Conservation (phyloP, 1,139 yeast genomes). For the Starmera stellimalicola region DNA sequence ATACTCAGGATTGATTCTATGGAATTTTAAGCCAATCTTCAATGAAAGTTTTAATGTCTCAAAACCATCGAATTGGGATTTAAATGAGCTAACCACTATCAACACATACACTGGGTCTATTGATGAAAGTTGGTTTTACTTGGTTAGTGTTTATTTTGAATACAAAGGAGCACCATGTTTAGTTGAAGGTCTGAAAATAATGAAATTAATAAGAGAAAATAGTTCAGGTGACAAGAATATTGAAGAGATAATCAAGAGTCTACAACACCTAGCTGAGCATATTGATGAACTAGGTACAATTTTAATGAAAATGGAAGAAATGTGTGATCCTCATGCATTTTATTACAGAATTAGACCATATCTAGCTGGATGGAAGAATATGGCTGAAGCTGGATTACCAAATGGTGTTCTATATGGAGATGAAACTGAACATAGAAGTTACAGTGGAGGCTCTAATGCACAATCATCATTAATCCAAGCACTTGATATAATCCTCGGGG, state of each 20-base stretch:
- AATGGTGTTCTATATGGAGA: constrained; percentile 72
- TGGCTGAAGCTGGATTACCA: constrained; percentile 79
- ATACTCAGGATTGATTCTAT: constrained; percentile 77
- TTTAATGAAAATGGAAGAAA: constrained; percentile 78
- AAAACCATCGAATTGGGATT: constrained; percentile 24
- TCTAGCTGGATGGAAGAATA: constrained; percentile 90
- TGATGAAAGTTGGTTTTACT: constrained; percentile 91
- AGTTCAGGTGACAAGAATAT: constrained; percentile 14
- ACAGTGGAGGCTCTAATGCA: constrained; percentile 90
- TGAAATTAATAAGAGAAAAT: constrained; percentile 41
- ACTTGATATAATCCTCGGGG: constrained; percentile 65
- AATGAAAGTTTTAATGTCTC: constrained; percentile 30
- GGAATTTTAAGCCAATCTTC: constrained; percentile 71
- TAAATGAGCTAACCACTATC: constrained; percentile 68
- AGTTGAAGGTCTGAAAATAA: constrained; percentile 50
- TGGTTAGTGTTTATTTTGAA: constrained; percentile 83
- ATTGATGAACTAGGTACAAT: constrained; percentile 72
- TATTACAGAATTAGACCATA: constrained; percentile 82
- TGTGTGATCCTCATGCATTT: constrained; percentile 91
- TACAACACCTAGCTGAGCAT: constrained; percentile 63
- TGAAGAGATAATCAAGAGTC: constrained; percentile 32
- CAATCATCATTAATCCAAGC: constrained; percentile 87
- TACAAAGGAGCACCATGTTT: constrained; percentile 66
- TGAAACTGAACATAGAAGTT: constrained; percentile 46
- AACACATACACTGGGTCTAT: constrained; percentile 83